Evolutionary conservation across 1,284 basidiomycete genomes (phyloP).

Genomic region (Athelia psychrophila): DNA sequence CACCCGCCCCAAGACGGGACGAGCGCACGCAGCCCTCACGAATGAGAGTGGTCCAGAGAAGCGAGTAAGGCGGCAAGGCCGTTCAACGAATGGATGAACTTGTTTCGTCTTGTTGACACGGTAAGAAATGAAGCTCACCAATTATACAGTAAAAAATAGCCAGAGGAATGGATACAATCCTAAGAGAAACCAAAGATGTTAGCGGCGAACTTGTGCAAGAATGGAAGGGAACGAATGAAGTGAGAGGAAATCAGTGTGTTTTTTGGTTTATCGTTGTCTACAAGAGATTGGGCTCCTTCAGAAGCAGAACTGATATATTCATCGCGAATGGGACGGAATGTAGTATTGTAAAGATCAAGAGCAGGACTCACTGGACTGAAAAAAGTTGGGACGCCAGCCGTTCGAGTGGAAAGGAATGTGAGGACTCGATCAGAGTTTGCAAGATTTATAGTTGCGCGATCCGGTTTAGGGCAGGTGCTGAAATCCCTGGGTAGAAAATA

Average conservation of each 20-base stretch:
- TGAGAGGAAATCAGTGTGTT: slow-evolving; percentile 33
- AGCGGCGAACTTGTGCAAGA: slow-evolving; percentile 6
- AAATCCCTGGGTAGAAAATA: too few species aligned
- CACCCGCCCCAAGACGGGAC: slow-evolving; percentile 48
- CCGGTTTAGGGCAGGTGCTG: too few species aligned
- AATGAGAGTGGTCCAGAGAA: slow-evolving; percentile 30
- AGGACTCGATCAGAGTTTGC: neutral
- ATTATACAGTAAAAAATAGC: neutral
- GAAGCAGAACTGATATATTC: slow-evolving; percentile 79
- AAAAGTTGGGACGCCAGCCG: neutral
- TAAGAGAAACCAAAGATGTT: slow-evolving; percentile 1
- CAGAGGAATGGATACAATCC: neutral
- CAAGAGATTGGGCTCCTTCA: slow-evolving; percentile 71
- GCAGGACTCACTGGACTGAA: slow-evolving; percentile 19
- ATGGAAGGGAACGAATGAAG: slow-evolving; percentile 9
- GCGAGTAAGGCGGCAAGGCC: slow-evolving; percentile 32
- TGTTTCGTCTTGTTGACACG: slow-evolving; percentile 46
- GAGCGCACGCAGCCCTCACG: slow-evolving; percentile 31
- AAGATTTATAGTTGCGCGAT: too few species aligned
- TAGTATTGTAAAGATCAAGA: neutral
- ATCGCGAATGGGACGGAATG: slow-evolving; percentile 39
- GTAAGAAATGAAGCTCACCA: slow-evolving; percentile 1
- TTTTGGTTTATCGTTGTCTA: slow-evolving; percentile 69
- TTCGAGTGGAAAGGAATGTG: slow-evolving; percentile 3
- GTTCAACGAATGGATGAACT: slow-evolving; percentile 86